Conservation (phyloP, 2,329 filamentous ascomycete species). For the Magnaporthiopsis rhizophila region DNA sequence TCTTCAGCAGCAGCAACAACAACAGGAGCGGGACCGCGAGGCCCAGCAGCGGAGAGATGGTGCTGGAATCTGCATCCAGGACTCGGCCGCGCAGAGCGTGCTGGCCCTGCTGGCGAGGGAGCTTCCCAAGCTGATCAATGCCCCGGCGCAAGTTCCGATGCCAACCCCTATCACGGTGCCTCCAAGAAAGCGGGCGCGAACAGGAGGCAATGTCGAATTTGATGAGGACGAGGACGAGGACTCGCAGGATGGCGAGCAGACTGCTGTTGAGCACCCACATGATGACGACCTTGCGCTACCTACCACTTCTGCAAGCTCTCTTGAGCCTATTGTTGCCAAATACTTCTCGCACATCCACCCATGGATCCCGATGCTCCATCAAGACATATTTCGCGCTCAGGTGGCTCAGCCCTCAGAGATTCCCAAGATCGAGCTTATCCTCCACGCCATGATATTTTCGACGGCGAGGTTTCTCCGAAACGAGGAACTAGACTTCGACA, state of each 20-base stretch:
- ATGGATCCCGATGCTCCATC: slow-evolving; percentile 30
- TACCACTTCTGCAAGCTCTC: slow-evolving; percentile 21
- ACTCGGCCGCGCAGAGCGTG: background rate
- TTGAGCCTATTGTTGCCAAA: slow-evolving; percentile 24
- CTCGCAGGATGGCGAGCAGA: background rate
- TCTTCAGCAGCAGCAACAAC: background rate
- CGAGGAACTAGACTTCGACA: slow-evolving; percentile 27
- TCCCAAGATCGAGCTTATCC: slow-evolving; percentile 20
- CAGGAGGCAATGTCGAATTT: background rate
- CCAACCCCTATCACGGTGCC: background rate
- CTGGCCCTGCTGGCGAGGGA: slow-evolving; percentile 1
- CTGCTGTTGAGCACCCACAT: background rate
- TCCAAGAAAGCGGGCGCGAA: background rate
- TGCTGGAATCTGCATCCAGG: background rate
- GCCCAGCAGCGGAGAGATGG: background rate
- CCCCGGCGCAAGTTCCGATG: background rate
- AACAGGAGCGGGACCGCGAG: background rate
- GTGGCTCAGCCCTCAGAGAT: slow-evolving; percentile 15
- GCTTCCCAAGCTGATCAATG: background rate
- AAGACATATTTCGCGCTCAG: slow-evolving; percentile 17
- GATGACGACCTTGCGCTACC: slow-evolving; percentile 8
- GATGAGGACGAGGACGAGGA: background rate
- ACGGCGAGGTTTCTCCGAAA: slow-evolving; percentile 19
- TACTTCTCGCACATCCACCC: slow-evolving; percentile 30
- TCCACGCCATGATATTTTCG: slow-evolving; percentile 24